Conservation (phyloP, 495 filamentous ascomycete species). For the Aspergillus saccharolyticus region DNA sequence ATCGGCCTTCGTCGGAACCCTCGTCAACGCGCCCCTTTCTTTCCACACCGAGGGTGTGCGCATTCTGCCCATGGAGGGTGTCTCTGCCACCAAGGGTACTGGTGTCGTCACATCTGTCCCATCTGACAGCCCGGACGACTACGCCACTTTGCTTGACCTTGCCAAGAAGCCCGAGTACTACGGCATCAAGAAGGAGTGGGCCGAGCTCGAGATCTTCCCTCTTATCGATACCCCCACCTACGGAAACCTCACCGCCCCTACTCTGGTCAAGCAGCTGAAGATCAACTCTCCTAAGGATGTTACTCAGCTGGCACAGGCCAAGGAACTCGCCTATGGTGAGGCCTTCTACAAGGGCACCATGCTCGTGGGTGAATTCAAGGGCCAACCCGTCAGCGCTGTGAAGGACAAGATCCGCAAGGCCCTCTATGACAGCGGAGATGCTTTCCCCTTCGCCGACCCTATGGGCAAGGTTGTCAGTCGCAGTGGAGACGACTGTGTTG, state of each 20-base stretch:
- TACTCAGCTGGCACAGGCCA: conserved; percentile 85
- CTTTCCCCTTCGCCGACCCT: conserved; percentile 90
- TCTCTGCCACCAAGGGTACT: conserved; percentile 88
- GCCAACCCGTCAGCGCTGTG: conserved; percentile 73
- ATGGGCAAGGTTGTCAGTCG: conserved; percentile 81
- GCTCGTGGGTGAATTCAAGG: conserved; percentile 83
- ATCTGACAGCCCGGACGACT: conserved; percentile 94
- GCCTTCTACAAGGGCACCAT: conserved; percentile 97
- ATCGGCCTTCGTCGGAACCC: conserved; percentile 75
- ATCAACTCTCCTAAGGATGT: conserved; percentile 93
- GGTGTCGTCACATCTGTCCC: conserved; percentile 95
- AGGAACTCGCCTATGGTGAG: conserved; percentile 94
- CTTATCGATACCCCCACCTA: conserved; percentile 90
- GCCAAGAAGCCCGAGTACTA: conserved; percentile 98
- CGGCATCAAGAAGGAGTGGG: conserved; percentile 96
- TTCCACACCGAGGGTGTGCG: conserved; percentile 76
- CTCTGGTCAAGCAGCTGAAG: conserved; percentile 87
- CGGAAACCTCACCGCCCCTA: conserved; percentile 75
- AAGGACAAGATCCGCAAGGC: conserved; percentile 82
- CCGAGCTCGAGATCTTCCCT: conserved; percentile 75
- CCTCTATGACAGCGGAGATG: conserved; percentile 72
- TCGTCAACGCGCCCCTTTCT: conserved; percentile 86
- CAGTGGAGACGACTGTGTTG: conserved; percentile 85
- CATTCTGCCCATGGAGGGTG: conserved; percentile 91
- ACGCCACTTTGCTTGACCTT: conserved; percentile 79